Percentiles rank a stretch among this genome's conserved stretches.
phyloP scores from a whole-genome alignment of 352 stramenopile genomes.

The Globisporangium canariense region DNA sequence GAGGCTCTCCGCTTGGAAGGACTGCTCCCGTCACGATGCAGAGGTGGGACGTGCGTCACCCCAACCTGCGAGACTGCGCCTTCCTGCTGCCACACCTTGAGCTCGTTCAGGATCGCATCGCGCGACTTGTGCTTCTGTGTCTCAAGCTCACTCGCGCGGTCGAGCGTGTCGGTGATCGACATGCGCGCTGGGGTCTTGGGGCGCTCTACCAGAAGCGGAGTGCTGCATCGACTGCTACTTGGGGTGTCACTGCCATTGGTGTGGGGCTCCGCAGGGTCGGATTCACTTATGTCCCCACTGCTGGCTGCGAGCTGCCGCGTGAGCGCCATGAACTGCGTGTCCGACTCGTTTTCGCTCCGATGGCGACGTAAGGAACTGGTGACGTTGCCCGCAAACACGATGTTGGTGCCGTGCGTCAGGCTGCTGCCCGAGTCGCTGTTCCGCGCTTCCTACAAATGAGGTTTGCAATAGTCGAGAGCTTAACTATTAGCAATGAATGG shows the following conservation, averaged over 20 bases:
- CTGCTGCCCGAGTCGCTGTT: constrained; percentile 63
- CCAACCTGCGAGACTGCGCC: constrained; percentile 37
- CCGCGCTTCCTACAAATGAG: constrained; percentile 17
- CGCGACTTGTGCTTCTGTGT: constrained; percentile 54
- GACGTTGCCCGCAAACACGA: constrained; percentile 89
- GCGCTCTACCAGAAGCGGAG: constrained; percentile 21
- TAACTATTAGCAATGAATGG: neutral
- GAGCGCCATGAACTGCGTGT: constrained; percentile 8
- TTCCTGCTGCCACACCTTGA: constrained; percentile 67
- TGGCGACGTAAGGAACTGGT: constrained; percentile 74
- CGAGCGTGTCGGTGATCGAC: constrained; percentile 78
- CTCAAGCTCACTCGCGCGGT: constrained; percentile 66
- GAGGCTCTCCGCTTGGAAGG: constrained; percentile 20
- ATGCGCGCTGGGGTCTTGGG: constrained; percentile 58
- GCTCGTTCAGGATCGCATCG: constrained; percentile 60
- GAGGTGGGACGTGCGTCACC: constrained; percentile 19
- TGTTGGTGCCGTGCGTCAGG: constrained; percentile 85
- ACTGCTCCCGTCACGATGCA: constrained; percentile 12
- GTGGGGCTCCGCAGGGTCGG: neutral
- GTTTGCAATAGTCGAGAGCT: neutral
- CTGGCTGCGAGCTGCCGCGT: constrained; percentile 11
- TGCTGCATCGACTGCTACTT: neutral
- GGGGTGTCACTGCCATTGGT: neutral
- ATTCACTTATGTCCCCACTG: neutral
- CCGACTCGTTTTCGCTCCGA: constrained; percentile 53